Evolutionary conservation across 2,329 filamentous ascomycete species (phyloP).

Genomic region (Penicillium sp.): DNA sequence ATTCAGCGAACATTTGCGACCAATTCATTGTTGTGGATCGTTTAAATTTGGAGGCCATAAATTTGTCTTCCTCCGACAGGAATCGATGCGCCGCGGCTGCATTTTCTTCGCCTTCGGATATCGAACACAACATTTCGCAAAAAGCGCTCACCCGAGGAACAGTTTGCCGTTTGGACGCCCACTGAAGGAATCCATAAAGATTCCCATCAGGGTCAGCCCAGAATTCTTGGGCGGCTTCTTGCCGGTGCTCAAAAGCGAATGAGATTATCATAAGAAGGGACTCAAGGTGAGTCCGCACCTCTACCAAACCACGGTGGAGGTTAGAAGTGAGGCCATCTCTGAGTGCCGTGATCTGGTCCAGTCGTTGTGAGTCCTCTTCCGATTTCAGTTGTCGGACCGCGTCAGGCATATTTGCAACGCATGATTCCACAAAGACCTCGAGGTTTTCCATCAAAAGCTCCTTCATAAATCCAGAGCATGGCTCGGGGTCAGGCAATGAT

Average conservation of each 20-base stretch:
- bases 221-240: slow-evolving; percentile 81
- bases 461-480: slow-evolving; percentile 72
- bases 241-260: slow-evolving; percentile 82
- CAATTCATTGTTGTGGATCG: slow-evolving; percentile 85
- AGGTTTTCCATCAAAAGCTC: slow-evolving; percentile 73
- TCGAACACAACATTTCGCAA: slow-evolving; percentile 89
- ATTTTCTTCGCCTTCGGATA: slow-evolving; percentile 78
- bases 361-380: slow-evolving; percentile 80
- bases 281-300: slow-evolving; percentile 66
- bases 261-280: slow-evolving; percentile 89
- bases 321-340: slow-evolving; percentile 45
- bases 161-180: slow-evolving; percentile 92
- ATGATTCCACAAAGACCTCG: slow-evolving; percentile 84
- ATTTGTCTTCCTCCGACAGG: slow-evolving; percentile 77
- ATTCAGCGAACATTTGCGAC: slow-evolving; percentile 86
- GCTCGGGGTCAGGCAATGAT: slow-evolving; percentile 65
- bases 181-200: slow-evolving; percentile 89
- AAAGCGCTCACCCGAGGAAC: slow-evolving; percentile 96
- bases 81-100: slow-evolving; percentile 86
- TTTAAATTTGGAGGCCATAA: slow-evolving; percentile 73
- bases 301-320: slow-evolving; percentile 42
- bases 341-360: slow-evolving; percentile 48
- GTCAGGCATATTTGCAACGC: slow-evolving; percentile 94
- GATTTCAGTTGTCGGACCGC: slow-evolving; percentile 79
- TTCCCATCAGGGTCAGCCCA: slow-evolving; percentile 94